Evolutionary conservation across 2,329 filamentous ascomycete species (phyloP).

Genomic region (Botrytis byssoidea): DNA sequence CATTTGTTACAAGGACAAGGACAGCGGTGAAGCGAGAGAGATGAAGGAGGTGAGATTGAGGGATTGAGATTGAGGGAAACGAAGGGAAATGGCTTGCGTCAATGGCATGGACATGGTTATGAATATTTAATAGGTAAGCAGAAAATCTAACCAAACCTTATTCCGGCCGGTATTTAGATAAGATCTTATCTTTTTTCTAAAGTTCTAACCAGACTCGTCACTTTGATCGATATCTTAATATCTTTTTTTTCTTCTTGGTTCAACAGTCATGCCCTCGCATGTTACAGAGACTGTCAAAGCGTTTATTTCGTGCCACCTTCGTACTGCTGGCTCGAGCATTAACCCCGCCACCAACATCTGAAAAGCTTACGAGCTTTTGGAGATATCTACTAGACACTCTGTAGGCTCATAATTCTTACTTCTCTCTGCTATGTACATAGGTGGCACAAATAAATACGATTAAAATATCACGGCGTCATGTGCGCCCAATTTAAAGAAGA

Average conservation of each 20-base stretch:
- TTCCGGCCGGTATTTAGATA: background rate
- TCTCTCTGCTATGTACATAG: background rate
- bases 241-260: background rate
- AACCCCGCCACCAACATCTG: slow-evolving; percentile 7
- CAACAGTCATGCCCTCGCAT: background rate
- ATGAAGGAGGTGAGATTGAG: slow-evolving; percentile 6
- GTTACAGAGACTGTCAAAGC: background rate
- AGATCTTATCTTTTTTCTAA: slow-evolving; percentile 5
- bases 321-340: background rate
- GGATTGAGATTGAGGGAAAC: too few relatives aligned
- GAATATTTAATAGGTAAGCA: background rate
- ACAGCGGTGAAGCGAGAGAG: slow-evolving; percentile 9
- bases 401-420: background rate
- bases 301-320: background rate
- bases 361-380: background rate
- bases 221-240: background rate
- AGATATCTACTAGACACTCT: background rate
- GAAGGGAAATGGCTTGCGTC: background rate
- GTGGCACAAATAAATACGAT: background rate
- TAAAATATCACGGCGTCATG: background rate
- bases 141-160: background rate
- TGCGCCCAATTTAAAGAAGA: background rate
- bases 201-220: background rate
- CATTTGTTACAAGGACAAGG: background rate
- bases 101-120: slow-evolving; percentile 3